Base-by-base conservation (phyloP, 2,329 filamentous ascomycete genomes). In the Fusarium oligoseptatum region DNA sequence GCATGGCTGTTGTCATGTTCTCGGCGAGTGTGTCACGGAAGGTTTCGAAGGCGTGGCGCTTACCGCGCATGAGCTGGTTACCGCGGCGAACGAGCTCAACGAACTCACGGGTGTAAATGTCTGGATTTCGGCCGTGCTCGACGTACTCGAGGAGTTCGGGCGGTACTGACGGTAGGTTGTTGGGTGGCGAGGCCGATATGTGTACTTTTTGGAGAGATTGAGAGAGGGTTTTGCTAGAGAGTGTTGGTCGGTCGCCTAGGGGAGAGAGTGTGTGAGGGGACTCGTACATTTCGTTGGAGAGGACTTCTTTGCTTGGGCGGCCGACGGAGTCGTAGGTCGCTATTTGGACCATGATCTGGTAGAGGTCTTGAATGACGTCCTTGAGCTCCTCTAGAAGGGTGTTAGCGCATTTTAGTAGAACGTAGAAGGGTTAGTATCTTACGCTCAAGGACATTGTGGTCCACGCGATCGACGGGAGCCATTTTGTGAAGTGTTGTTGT, bases 41-140 rank as follows among this genome's bases (percentile, higher is more conserved):
- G 34, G 82, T 77, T 12, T 81, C 85, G 79, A 93, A 93, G 39
- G 91, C 91, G 77, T 83, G 81, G 82, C 87, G 85, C 85, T 93
- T 93, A 65, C 92, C 92, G 76, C 88, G 87, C 84, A 92, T 87
- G 71, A 92, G 84, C 86, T 93, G 92, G 84, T 93, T 93, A 45
- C 88, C 86, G 56, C 91, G 86, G 64, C 91, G 85, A 27, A 92
- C 91, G 62, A 92, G 86, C 88, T 93, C 92, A 78, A 93, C 91
- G 78, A 93, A 93, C 84, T 93, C 92, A 78, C 92, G 87, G 64
- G 92, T 93, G 85, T 93, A 93, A 76, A 93, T 93, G 82, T 93
- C 92, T 3, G 92, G 92, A 84, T 93, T 93, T 60, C 92, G 90
- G 52, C 92, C 91, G 79, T 90, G 89, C 81, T 93, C 91, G 77